Evolutionary conservation across 2,329 filamentous ascomycete species (phyloP).

Genomic region (Phialophora macrospora): DNA sequence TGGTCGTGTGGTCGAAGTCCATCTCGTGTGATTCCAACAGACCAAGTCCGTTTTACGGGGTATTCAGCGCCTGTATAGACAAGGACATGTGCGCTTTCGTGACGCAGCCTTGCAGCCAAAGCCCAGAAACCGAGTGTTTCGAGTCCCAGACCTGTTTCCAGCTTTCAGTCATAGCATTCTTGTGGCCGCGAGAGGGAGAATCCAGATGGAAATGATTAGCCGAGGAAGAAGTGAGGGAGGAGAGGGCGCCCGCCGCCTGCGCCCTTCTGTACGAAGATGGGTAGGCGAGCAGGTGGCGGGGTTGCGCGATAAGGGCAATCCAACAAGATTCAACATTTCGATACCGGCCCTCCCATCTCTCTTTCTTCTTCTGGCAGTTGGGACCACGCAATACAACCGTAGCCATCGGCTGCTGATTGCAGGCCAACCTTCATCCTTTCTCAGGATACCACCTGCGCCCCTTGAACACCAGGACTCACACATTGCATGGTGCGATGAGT

Average conservation of each 20-base stretch:
- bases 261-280: slow-evolving; percentile 7
- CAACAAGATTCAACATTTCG: not conserved
- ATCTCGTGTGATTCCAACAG: slow-evolving; percentile 30
- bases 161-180: slow-evolving; percentile 9
- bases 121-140: slow-evolving; percentile 6
- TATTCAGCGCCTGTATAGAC: slow-evolving; percentile 13
- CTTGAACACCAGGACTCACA: not conserved
- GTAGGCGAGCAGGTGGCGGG: slow-evolving; percentile 5
- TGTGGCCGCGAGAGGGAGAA: slow-evolving; percentile 1
- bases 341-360: slow-evolving; percentile 4
- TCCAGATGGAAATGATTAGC: slow-evolving; percentile 11
- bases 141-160: not conserved
- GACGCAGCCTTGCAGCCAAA: slow-evolving; percentile 31
- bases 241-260: slow-evolving; percentile 4
- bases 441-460: no score
- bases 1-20: slow-evolving; percentile 37
- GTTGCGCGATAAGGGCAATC: slow-evolving; percentile 15
- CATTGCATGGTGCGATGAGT: not conserved
- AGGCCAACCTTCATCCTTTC: not conserved
- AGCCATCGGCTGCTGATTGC: slow-evolving; percentile 3
- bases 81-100: slow-evolving; percentile 37
- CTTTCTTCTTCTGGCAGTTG: slow-evolving; percentile 7
- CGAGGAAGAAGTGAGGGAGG: slow-evolving; percentile 9
- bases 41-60: slow-evolving; percentile 33
- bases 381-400: not conserved